Evolutionary conservation across 2,329 filamentous ascomycete species (phyloP).

Genomic region (Phyllosticta citribraziliensis): DNA sequence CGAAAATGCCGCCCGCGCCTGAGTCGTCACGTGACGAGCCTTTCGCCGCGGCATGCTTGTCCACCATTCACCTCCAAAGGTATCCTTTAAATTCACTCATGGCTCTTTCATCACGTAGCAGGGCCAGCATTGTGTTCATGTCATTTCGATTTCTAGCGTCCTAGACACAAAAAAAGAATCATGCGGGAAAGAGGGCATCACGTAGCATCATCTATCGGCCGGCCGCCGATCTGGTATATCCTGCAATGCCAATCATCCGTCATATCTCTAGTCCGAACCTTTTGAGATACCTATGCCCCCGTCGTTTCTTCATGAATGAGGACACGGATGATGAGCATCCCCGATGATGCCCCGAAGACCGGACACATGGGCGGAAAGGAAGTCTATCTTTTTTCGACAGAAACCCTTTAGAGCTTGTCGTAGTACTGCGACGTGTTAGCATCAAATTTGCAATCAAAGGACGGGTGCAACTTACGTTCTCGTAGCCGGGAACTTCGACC

Average conservation of each 20-base stretch:
- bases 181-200: slow-evolving; percentile 13
- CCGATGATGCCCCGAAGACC: slow-evolving; percentile 24
- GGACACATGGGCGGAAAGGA: slow-evolving; percentile 22
- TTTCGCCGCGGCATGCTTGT: neutral
- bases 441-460: slow-evolving; percentile 17
- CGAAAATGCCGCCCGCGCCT: slow-evolving; percentile 2
- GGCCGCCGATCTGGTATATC: slow-evolving; percentile 9
- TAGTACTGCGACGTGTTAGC: slow-evolving; percentile 64
- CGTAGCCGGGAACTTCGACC: slow-evolving; percentile 82
- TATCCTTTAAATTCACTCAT: too few species aligned
- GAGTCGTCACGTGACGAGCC: neutral
- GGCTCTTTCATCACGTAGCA: neutral
- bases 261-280: slow-evolving; percentile 25
- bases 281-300: slow-evolving; percentile 17
- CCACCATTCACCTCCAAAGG: neutral
- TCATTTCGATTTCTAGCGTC: slow-evolving; percentile 14
- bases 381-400: slow-evolving; percentile 34
- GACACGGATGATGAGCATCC: slow-evolving; percentile 25
- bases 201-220: slow-evolving; percentile 11
- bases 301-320: slow-evolving; percentile 12
- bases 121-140: slow-evolving; percentile 12
- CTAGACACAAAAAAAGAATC: slow-evolving; percentile 14
- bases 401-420: slow-evolving; percentile 81
- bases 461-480: slow-evolving; percentile 67
- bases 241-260: slow-evolving; percentile 17